A percentile compares a stretch with the other conserved stretches of the same genome.
Evolutionary conservation across 179 eudicot genomes (phyloP).

Genomic region (Nepenthes alata): DNA sequence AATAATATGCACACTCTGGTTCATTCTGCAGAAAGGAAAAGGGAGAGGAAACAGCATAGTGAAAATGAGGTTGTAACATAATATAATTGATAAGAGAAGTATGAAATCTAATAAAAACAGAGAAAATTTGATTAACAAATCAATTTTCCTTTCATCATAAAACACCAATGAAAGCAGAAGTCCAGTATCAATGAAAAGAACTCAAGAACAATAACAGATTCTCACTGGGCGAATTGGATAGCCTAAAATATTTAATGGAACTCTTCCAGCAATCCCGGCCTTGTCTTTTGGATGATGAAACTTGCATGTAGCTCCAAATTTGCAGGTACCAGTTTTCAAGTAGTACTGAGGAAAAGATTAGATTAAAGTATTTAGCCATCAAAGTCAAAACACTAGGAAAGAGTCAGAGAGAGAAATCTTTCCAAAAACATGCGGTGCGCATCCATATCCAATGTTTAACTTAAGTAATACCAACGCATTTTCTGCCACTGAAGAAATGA

Average conservation of each 20-base stretch:
- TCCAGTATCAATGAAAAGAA: neutral
- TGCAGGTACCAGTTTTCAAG: conserved; percentile 90
- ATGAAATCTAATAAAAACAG: neutral
- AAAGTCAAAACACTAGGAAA: neutral
- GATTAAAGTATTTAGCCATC: neutral
- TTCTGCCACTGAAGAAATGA: no score
- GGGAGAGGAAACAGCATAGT: neutral
- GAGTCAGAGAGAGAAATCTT: no score
- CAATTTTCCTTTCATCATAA: neutral
- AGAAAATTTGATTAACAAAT: neutral
- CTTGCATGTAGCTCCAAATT: conserved; percentile 94
- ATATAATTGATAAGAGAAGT: neutral
- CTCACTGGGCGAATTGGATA: conserved; percentile 94
- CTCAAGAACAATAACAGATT: conserved; percentile 4
- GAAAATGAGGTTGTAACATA: neutral
- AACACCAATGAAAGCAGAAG: no score
- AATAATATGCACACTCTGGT: conserved; percentile 77
- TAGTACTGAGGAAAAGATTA: conserved; percentile 39
- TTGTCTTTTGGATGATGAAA: conserved; percentile 94
- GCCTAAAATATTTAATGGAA: conserved; percentile 73
- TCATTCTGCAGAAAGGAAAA: conserved; percentile 40
- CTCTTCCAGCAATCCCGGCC: conserved; percentile 89
- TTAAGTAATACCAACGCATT: no score
- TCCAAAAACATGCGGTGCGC: no score
- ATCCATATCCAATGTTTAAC: no score